Evolutionary conservation across 106 monocot genomes (phyloP), one percentile per base, ranked within the genome.

Genomic region (Allium cepa): DNA sequence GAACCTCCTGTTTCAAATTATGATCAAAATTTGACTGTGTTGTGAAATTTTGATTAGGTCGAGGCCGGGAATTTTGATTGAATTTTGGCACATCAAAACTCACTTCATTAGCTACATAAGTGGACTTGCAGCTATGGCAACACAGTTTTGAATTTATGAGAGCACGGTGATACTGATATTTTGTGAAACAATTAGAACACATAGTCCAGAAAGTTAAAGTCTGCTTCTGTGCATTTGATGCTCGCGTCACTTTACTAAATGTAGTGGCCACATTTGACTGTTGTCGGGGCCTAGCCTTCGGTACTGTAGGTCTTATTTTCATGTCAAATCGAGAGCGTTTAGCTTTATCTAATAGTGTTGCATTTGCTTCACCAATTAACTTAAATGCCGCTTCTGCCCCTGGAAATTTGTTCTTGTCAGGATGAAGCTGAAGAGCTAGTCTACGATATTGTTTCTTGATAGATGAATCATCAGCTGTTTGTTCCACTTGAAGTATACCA

Each of bases 341-440:
- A 26, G 47, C 26, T 69, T 59, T 65, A 58, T 95, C 91, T 17
- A 81, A 74, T 53, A 95, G 68, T 26, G 53, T 85, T 46, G 62
- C 73, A 69, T 94, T 58, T 69, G 94, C 94, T 79, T 94, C 90
- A 13, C 85, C 87, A 45, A 94, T 71, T 28, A 94, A 68, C 69
- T 94, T 90, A 62, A 94, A 94, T 13, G 94, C 94, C 50, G 87
- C 81, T 66, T 94, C 90, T 48, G 94, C 87, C 71, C 94, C 90
- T 10, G 80, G 63, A 81, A 94, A 90, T 59, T 94, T 87, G 69
- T 94, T 94, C 62, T 94, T 94, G 67, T 90, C 94, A 49, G 94
- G 94, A 77, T 94, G 90, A 70, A 94, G 82, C 16, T 79, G 67
- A 72, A 94, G 82, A 66, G 87, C 90, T 61, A 94, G 80, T 75